A percentile compares a stretch with the other conserved stretches of the same genome.
phyloP scores from a whole-genome alignment of 208 protist genomes.

The Novymonas esmeraldas region DNA sequence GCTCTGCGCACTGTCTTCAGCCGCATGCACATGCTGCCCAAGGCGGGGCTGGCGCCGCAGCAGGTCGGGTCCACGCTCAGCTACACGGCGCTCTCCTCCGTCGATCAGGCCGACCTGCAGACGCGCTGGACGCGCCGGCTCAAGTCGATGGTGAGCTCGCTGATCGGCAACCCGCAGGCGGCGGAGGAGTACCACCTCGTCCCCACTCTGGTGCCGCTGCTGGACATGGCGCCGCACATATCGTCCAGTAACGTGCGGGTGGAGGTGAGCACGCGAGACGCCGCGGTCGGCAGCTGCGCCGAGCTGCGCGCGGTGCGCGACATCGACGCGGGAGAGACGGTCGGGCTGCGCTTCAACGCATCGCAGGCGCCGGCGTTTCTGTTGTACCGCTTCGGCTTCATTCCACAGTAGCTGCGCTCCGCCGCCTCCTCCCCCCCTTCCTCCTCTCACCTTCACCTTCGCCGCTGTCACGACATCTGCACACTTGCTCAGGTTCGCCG shows the following conservation, averaged over 20 bases:
- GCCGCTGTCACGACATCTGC: too few species aligned
- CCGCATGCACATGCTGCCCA: slow-evolving; percentile 78
- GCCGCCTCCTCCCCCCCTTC: not conserved
- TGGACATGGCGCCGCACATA: slow-evolving; percentile 75
- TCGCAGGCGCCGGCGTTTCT: slow-evolving; percentile 65
- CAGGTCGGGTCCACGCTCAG: slow-evolving; percentile 54
- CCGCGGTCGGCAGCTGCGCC: slow-evolving; percentile 53
- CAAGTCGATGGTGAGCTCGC: slow-evolving; percentile 27
- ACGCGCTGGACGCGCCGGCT: slow-evolving; percentile 45
- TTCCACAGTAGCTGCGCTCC: slow-evolving; percentile 62
- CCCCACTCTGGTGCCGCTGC: slow-evolving; percentile 71
- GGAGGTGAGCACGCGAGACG: slow-evolving; percentile 51
- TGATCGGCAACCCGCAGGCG: slow-evolving; percentile 39
- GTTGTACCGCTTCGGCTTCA: slow-evolving; percentile 84
- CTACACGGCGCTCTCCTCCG: slow-evolving; percentile 64
- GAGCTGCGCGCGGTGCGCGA: slow-evolving; percentile 70
- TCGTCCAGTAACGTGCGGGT: slow-evolving; percentile 74
- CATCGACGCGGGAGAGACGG: slow-evolving; percentile 70
- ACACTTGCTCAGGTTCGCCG: too few species aligned
- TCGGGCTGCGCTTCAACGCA: slow-evolving; percentile 75
- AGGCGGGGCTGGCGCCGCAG: slow-evolving; percentile 51
- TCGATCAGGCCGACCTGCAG: slow-evolving; percentile 56
- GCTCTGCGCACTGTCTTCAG: slow-evolving; percentile 70
- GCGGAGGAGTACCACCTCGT: slow-evolving; percentile 67
- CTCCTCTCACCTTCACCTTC: not conserved